A percentile compares a stretch with the other conserved stretches of the same genome.
Conservation (phyloP, 2,329 filamentous ascomycete genomes). For the Stachybotrys chlorohalonatus region DNA sequence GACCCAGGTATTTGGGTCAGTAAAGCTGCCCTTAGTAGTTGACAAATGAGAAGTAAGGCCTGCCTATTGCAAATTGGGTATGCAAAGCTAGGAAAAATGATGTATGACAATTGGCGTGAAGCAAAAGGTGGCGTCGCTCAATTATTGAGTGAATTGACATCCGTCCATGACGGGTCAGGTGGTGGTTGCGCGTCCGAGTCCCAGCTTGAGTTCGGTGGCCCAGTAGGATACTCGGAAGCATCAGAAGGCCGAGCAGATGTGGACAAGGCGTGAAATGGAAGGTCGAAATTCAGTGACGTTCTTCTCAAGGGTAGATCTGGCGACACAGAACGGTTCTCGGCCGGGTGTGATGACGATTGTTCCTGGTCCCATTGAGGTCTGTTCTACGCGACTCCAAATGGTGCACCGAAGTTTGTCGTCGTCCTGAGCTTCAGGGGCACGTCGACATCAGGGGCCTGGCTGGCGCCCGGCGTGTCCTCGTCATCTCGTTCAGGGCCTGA, state of each 20-base stretch:
- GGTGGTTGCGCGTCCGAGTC: not conserved
- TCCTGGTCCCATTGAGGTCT: not conserved
- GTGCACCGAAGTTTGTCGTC: constrained; percentile 38
- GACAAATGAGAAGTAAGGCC: too few species aligned
- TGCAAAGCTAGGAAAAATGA: too few species aligned
- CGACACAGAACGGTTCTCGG: constrained; percentile 1
- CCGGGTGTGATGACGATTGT: not conserved
- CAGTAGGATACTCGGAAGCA: not conserved
- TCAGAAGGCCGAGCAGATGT: not conserved
- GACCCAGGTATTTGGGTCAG: too few species aligned
- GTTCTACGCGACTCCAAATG: constrained; percentile 27
- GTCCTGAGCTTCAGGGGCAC: constrained; percentile 36
- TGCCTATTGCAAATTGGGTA: too few species aligned
- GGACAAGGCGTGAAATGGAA: not conserved
- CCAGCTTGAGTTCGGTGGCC: not conserved
- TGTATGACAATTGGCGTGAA: not conserved
- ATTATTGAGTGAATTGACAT: too few species aligned
- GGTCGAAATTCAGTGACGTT: constrained; percentile 2
- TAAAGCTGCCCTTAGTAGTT: too few species aligned
- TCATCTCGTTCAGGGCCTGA: constrained; percentile 13
- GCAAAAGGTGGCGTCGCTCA: not conserved
- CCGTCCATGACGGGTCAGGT: not conserved
- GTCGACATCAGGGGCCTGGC: constrained; percentile 26
- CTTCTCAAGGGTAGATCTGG: constrained; percentile 1
- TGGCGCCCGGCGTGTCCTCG: constrained; percentile 10